Conservation (phyloP, 2,329 filamentous ascomycete species). For the Xylaria sp. region DNA sequence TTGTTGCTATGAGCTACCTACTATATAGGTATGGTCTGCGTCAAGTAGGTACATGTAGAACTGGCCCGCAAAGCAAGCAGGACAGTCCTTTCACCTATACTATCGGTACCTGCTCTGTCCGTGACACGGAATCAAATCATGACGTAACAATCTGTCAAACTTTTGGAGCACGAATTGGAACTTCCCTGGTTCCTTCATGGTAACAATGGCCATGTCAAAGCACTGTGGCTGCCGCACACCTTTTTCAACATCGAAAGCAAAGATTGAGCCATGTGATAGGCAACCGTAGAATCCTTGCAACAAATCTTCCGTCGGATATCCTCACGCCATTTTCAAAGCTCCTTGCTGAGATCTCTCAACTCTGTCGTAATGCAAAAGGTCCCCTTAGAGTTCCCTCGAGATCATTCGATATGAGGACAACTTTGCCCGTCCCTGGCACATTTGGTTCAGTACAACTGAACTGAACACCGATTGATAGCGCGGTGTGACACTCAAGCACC, state of each 20-base stretch:
- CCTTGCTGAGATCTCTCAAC: background rate
- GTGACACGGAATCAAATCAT: background rate
- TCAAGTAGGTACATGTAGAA: background rate
- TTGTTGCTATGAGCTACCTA: background rate
- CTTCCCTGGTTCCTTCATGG: background rate
- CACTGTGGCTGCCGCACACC: background rate
- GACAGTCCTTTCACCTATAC: background rate
- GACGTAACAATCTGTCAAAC: background rate
- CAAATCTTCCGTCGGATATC: background rate
- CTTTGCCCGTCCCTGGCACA: too few relatives aligned
- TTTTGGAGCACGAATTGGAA: background rate
- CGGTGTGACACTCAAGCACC: background rate
- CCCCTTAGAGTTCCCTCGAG: background rate
- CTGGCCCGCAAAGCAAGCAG: background rate
- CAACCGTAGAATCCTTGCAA: background rate
- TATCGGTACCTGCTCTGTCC: background rate
- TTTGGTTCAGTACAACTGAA: background rate
- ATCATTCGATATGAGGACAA: background rate
- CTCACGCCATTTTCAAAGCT: background rate
- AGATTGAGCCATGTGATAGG: background rate
- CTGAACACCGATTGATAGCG: background rate
- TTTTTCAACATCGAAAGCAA: slow-evolving; percentile 1
- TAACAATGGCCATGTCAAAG: background rate
- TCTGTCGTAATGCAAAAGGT: background rate
- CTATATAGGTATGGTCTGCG: background rate